Conservation (phyloP, 768 basidiomycete genomes). For the Lentinula aciculospora region DNA sequence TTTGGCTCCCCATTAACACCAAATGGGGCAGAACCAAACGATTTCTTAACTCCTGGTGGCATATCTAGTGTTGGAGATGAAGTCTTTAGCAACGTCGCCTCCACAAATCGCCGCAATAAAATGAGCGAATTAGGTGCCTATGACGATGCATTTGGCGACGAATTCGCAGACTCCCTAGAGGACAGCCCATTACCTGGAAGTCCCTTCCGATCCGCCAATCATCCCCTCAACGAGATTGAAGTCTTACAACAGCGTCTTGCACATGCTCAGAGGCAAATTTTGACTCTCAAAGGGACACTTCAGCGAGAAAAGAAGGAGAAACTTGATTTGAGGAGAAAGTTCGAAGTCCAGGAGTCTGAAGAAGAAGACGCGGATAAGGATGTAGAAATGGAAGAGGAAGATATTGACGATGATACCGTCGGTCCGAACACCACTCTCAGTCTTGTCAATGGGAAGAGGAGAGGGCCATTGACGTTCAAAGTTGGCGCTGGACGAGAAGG, state of each 20-base stretch:
- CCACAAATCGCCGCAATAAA: conserved; percentile 48
- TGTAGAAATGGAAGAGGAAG: conserved; percentile 19
- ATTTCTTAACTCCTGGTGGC: conserved; percentile 54
- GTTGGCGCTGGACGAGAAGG: not conserved
- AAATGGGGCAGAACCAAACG: conserved; percentile 36
- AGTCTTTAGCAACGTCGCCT: conserved; percentile 58
- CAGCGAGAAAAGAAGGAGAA: conserved; percentile 81
- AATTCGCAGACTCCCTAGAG: conserved; percentile 56
- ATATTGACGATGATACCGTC: conserved; percentile 7
- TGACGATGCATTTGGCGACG: conserved; percentile 38
- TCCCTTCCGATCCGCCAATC: conserved; percentile 66
- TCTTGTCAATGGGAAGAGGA: not conserved
- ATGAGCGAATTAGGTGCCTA: conserved; percentile 33
- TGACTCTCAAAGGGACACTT: conserved; percentile 72
- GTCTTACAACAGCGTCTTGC: conserved; percentile 75
- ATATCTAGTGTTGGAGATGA: conserved; percentile 57
- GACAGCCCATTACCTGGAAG: conserved; percentile 42
- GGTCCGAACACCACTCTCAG: not conserved
- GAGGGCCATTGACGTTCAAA: not conserved
- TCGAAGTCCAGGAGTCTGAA: conserved; percentile 32
- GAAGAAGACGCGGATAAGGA: conserved; percentile 18
- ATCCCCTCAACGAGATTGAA: conserved; percentile 78
- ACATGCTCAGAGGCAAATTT: conserved; percentile 83
- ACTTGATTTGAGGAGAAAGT: conserved; percentile 55
- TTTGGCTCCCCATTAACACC: conserved; percentile 76